Evolutionary conservation across 2,329 filamentous ascomycete species (phyloP).

Genomic region (Huntiella abstrusa): DNA sequence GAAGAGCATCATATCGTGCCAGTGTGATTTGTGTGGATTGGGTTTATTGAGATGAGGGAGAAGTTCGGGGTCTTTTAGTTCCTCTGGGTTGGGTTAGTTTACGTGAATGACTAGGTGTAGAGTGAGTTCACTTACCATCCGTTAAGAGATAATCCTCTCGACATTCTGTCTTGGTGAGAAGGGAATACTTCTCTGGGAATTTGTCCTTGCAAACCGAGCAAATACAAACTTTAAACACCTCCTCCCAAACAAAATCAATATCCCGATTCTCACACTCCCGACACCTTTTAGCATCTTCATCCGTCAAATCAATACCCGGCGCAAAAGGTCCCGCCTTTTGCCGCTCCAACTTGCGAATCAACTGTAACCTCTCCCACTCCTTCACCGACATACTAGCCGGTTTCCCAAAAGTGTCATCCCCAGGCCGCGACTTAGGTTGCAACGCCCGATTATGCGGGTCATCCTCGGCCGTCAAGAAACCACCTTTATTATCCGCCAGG

Average conservation of each 20-base stretch:
- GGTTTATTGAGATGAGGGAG: conserved; percentile 75
- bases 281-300: conserved; percentile 53
- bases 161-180: conserved; percentile 92
- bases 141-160: conserved; percentile 90
- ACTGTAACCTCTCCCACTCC: conserved; percentile 76
- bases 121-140: conserved; percentile 43
- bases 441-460: conserved; percentile 75
- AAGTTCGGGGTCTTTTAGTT: conserved; percentile 73
- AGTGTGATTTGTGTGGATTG: conserved; percentile 88
- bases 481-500: conserved; percentile 96
- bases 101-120: neutral
- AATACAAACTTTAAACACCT: conserved; percentile 56
- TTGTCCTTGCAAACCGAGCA: conserved; percentile 81
- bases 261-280: conserved; percentile 67
- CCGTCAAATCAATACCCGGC: conserved; percentile 63
- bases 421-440: conserved; percentile 20
- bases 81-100: conserved; percentile 33
- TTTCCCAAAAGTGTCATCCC: conserved; percentile 36
- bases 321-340: conserved; percentile 71
- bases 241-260: conserved; percentile 91
- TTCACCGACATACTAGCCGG: conserved; percentile 75
- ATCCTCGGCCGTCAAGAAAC: conserved; percentile 78
- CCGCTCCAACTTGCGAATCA: conserved; percentile 52
- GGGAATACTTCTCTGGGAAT: conserved; percentile 75
- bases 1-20: conserved; percentile 98